A percentile compares a stretch with the other conserved stretches of the same genome.
These are phyloP conservation scores for Rhododendron mucronatum DNA, from an alignment of 148 eudicot species.

Conservation along the genomic window DNA sequence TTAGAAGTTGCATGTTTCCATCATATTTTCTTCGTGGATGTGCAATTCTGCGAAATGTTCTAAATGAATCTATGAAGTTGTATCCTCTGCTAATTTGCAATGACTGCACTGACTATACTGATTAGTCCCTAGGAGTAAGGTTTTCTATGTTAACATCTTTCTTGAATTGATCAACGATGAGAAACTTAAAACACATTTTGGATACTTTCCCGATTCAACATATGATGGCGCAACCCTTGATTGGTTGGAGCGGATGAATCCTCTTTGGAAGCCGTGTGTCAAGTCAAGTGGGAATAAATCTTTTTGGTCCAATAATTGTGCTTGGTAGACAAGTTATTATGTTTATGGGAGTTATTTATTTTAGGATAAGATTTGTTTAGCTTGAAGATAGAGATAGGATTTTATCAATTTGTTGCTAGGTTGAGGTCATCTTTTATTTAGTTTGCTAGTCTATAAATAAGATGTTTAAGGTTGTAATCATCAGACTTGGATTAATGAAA, in stretches of 20 bases:
- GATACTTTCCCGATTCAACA: background rate
- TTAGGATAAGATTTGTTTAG: background rate
- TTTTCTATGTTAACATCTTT: background rate
- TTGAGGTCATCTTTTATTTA: background rate
- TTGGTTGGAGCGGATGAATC: background rate
- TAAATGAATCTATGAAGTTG: background rate
- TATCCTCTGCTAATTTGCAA: background rate
- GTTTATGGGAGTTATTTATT: background rate
- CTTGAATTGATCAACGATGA: background rate
- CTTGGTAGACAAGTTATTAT: too few relatives aligned
- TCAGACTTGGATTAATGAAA: background rate
- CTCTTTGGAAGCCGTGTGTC: background rate
- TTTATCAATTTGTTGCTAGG: background rate
- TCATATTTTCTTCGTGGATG: background rate
- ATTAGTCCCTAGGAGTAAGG: background rate
- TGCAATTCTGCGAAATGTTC: background rate
- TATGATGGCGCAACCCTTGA: background rate
- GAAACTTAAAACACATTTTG: background rate
- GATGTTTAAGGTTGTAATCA: background rate
- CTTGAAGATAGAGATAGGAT: too few relatives aligned
- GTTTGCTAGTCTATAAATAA: background rate
- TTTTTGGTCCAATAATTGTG: background rate
- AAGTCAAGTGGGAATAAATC: background rate
- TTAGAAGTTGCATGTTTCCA: background rate
- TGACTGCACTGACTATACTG: background rate